Conservation (phyloP, 768 basidiomycete genomes). For the Lentinula detonsa region DNA sequence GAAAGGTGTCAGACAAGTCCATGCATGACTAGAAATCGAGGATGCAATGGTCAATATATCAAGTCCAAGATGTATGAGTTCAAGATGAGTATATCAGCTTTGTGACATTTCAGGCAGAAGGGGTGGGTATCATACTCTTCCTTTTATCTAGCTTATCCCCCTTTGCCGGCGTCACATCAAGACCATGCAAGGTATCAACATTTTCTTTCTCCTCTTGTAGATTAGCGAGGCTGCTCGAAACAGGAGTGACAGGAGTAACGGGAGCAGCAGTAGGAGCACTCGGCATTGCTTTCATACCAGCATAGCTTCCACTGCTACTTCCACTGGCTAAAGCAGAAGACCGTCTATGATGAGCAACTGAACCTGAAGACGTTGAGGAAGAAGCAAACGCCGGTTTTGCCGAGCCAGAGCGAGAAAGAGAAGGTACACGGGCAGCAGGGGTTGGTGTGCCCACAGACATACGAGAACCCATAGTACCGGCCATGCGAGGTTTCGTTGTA, state of each 20-base stretch:
- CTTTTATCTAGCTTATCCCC: slow-evolving; percentile 15
- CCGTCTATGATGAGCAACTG: slow-evolving; percentile 7
- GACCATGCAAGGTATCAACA: slow-evolving; percentile 18
- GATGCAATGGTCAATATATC: background rate
- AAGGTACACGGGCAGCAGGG: slow-evolving; percentile 26
- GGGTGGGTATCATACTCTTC: slow-evolving; percentile 26
- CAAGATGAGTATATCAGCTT: background rate
- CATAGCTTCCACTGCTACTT: background rate
- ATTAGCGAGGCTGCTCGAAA: slow-evolving; percentile 23
- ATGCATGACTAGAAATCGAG: background rate
- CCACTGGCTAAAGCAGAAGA: background rate
- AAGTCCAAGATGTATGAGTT: background rate
- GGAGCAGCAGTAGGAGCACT: slow-evolving; percentile 21
- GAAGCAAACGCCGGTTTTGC: slow-evolving; percentile 18
- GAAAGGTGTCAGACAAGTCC: too few species aligned
- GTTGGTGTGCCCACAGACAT: slow-evolving; percentile 34
- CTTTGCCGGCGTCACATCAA: slow-evolving; percentile 4
- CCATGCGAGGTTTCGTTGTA: slow-evolving; percentile 18
- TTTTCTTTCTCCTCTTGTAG: slow-evolving; percentile 58
- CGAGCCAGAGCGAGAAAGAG: slow-evolving; percentile 29
- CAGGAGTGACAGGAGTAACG: slow-evolving; percentile 17
- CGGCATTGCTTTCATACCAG: slow-evolving; percentile 6
- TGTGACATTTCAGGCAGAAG: slow-evolving; percentile 14
- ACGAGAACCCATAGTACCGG: slow-evolving; percentile 48
- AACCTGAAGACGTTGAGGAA: slow-evolving; percentile 22